Percentiles rank a stretch among this genome's conserved stretches.
These are phyloP conservation scores for Hericium rajendrae DNA, from an alignment of 768 basidiomycete species.

Conservation along the genomic window DNA sequence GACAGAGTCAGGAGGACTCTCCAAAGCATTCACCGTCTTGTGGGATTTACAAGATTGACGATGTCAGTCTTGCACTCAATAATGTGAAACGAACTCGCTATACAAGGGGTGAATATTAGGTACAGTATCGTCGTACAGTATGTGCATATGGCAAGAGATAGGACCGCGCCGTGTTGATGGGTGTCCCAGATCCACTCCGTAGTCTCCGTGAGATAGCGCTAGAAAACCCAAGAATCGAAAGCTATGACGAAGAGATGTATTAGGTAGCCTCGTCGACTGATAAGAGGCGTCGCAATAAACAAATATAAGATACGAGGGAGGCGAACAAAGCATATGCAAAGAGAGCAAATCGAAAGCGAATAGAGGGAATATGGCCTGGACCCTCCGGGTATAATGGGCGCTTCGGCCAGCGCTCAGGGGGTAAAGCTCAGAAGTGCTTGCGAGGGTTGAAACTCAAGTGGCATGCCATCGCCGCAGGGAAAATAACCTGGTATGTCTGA, in stretches of 20 bases:
- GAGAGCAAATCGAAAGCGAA: not conserved
- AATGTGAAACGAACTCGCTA: too few relatives aligned
- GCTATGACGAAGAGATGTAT: not conserved
- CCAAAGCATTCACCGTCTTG: too few relatives aligned
- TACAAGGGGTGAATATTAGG: too few relatives aligned
- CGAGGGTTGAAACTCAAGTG: slow-evolving; percentile 12
- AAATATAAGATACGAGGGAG: not conserved
- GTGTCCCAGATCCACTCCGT: not conserved
- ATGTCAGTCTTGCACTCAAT: too few relatives aligned
- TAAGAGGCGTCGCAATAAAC: not conserved
- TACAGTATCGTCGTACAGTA: too few relatives aligned
- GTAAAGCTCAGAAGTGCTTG: slow-evolving; percentile 4
- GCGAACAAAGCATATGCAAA: not conserved
- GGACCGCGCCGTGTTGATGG: too few relatives aligned
- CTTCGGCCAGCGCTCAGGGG: too few relatives aligned
- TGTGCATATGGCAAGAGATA: too few relatives aligned
- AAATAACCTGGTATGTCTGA: slow-evolving; percentile 6
- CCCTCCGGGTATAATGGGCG: too few relatives aligned
- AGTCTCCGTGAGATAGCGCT: not conserved
- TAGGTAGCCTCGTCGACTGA: not conserved
- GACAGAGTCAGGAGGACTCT: not conserved
- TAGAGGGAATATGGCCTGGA: not conserved
- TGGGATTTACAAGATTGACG: too few relatives aligned
- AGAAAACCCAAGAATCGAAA: not conserved
- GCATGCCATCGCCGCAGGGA: slow-evolving; percentile 14